Conservation (phyloP, 495 filamentous ascomycete species). For the Trichoderma orchidacearum region DNA sequence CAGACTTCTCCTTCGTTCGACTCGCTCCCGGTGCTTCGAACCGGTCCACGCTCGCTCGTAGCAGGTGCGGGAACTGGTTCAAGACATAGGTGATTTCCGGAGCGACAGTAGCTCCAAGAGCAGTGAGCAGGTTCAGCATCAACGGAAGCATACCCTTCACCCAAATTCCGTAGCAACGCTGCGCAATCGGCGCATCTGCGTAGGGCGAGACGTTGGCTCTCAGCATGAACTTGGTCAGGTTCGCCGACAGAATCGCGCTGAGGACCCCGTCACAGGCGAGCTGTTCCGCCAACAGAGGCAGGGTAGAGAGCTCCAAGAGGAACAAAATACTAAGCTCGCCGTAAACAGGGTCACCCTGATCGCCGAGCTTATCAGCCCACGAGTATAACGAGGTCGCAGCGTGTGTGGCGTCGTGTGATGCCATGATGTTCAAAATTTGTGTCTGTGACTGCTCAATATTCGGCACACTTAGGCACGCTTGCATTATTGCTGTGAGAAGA, state of each 20-base stretch:
- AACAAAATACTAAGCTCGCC: conserved; percentile 79
- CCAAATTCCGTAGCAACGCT: conserved; percentile 73
- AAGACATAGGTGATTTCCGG: conserved; percentile 77
- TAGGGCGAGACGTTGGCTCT: conserved; percentile 58
- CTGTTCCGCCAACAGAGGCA: conserved; percentile 75
- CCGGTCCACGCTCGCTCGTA: conserved; percentile 46
- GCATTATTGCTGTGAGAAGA: conserved; percentile 79
- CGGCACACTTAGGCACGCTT: conserved; percentile 63
- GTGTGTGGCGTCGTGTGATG: conserved; percentile 56
- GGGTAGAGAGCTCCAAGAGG: conserved; percentile 70
- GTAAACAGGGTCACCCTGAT: conserved; percentile 79
- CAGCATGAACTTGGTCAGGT: conserved; percentile 54
- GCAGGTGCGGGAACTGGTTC: conserved; percentile 66
- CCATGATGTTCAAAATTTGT: conserved; percentile 51
- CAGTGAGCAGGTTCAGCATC: conserved; percentile 76
- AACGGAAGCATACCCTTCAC: conserved; percentile 73
- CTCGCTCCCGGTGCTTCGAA: conserved; percentile 40
- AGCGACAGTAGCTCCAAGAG: conserved; percentile 63
- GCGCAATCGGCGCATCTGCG: conserved; percentile 34
- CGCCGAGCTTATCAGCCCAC: conserved; percentile 72
- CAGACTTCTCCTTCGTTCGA: conserved; percentile 24
- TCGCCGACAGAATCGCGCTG: conserved; percentile 61
- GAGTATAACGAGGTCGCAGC: conserved; percentile 80
- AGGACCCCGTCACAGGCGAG: conserved; percentile 77
- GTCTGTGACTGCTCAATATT: conserved; percentile 45